phyloP scores from a whole-genome alignment of 2,329 filamentous ascomycete genomes.

The Penicillium hordei region DNA sequence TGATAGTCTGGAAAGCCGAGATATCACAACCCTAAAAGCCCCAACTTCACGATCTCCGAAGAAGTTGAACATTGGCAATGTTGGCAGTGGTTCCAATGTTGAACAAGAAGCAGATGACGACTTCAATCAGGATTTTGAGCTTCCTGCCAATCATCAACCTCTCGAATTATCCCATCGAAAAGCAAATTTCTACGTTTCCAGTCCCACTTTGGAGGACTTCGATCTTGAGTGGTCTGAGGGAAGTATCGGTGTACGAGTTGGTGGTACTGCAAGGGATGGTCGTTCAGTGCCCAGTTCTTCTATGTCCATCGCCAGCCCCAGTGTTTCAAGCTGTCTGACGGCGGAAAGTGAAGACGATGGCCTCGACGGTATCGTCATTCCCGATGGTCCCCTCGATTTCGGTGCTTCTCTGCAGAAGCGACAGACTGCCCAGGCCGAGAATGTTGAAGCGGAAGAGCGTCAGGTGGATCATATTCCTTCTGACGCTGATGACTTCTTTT shows the following conservation, averaged over 20 bases:
- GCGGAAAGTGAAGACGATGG: conserved; percentile 92
- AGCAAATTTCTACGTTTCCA: conserved; percentile 64
- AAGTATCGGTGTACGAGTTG: conserved; percentile 85
- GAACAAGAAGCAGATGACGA: conserved; percentile 61
- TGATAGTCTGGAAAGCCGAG: conserved; percentile 62
- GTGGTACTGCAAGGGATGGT: conserved; percentile 77
- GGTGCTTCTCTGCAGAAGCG: conserved; percentile 72
- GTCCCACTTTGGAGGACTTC: conserved; percentile 68
- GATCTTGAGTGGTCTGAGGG: conserved; percentile 86
- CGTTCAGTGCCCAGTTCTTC: conserved; percentile 81
- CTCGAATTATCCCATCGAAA: conserved; percentile 61
- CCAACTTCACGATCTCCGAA: conserved; percentile 57
- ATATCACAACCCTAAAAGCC: conserved; percentile 67
- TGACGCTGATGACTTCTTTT: conserved; percentile 72
- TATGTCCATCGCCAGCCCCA: conserved; percentile 85
- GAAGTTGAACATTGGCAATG: conserved; percentile 48
- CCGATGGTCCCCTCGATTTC: conserved; percentile 79
- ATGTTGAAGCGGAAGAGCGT: conserved; percentile 33
- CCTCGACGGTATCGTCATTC: conserved; percentile 83
- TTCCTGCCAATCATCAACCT: conserved; percentile 64
- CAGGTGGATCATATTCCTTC: conserved; percentile 23
- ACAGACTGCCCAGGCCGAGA: conserved; percentile 50
- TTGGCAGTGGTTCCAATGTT: conserved; percentile 35
- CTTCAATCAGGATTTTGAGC: conserved; percentile 70
- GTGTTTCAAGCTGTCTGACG: conserved; percentile 85